phyloP scores from a whole-genome alignment of 441 rosid species.

The Mallotus repandus region DNA sequence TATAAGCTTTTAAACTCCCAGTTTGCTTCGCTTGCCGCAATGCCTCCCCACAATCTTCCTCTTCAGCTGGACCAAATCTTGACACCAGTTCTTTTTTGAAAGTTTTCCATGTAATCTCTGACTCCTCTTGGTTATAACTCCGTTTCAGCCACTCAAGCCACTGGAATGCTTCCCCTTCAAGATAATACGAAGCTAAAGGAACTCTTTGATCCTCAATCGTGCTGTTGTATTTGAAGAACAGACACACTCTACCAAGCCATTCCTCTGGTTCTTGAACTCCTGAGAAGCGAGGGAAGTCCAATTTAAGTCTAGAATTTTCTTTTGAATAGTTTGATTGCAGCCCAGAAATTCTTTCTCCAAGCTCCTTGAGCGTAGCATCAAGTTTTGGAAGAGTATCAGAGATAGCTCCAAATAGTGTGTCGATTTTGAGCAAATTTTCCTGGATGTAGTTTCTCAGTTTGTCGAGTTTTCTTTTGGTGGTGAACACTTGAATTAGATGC shows the following conservation, averaged over 20 bases:
- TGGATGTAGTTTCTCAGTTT: not conserved
- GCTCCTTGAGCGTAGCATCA: not conserved
- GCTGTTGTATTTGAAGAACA: not conserved
- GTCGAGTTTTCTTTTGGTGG: too few species aligned
- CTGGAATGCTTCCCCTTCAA: not conserved
- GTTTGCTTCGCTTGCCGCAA: not conserved
- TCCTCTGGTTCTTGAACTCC: slow-evolving; percentile 7
- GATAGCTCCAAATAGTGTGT: not conserved
- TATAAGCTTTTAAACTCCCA: not conserved
- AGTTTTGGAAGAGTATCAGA: not conserved
- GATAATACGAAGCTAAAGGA: not conserved
- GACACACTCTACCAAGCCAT: not conserved
- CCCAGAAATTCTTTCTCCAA: not conserved
- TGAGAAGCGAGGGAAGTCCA: not conserved
- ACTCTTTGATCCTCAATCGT: not conserved
- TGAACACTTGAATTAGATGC: too few species aligned
- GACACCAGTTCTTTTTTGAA: not conserved
- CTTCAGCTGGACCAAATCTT: not conserved
- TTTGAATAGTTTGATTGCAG: not conserved
- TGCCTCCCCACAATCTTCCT: not conserved
- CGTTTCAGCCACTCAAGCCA: not conserved
- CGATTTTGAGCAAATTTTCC: not conserved
- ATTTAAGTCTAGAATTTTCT: not conserved
- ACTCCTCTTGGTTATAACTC: not conserved
- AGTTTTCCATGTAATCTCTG: not conserved